Percentiles rank a stretch among this genome's conserved stretches.
These are phyloP conservation scores for Thermothielavioides terrestris DNA, from an alignment of 495 filamentous ascomycete genomes.

Conservation along the genomic window DNA sequence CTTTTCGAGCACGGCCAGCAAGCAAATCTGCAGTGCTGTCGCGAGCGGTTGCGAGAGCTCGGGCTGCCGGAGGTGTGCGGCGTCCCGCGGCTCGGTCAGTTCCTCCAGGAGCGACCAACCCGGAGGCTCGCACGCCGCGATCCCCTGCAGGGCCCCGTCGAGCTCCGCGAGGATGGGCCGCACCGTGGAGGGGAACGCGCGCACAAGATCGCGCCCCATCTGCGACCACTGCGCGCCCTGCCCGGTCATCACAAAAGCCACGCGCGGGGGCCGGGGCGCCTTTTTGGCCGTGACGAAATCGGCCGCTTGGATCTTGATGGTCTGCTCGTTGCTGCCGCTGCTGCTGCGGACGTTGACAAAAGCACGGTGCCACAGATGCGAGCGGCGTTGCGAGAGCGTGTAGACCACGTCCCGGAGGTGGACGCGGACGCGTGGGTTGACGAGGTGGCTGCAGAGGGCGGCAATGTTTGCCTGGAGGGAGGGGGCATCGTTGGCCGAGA, in stretches of 20 bases:
- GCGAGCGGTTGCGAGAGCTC: constrained; percentile 15
- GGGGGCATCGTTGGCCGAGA: constrained; percentile 17
- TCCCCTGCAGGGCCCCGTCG: constrained; percentile 1
- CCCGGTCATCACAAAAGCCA: constrained; percentile 12
- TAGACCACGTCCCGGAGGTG: not conserved
- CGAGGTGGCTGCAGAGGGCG: constrained; percentile 15
- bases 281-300: too few relatives aligned
- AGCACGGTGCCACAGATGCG: constrained; percentile 7
- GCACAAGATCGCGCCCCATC: not conserved
- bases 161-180: not conserved
- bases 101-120: constrained; percentile 1
- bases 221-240: constrained; percentile 9
- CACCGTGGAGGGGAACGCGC: not conserved
- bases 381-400: not conserved
- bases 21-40: constrained; percentile 20
- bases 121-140: not conserved
- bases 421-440: constrained; percentile 15
- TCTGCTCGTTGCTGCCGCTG: not conserved
- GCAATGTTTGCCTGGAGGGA: constrained; percentile 9
- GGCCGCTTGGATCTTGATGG: not conserved
- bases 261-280: not conserved
- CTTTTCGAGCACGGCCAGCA: constrained; percentile 11
- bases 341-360: constrained; percentile 1
- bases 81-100: not conserved
- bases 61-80: not conserved